Percentiles rank a stretch among this genome's conserved stretches.
Conservation (phyloP, 148 eudicot species). For the Gaultheria prostrata region DNA sequence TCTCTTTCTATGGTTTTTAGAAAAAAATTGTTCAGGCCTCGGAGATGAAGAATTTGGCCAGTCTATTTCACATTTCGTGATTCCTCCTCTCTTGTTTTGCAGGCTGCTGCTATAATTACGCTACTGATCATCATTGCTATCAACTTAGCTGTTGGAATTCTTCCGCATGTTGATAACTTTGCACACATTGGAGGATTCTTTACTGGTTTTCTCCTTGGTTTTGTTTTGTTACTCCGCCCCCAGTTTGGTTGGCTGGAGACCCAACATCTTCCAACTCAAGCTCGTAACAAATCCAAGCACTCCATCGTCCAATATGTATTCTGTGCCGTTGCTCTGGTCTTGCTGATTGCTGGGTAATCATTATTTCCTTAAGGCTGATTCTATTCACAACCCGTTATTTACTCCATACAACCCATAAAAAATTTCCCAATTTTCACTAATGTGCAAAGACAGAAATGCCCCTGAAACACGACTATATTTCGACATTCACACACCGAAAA, state of each 20-base stretch:
- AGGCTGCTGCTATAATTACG: constrained; percentile 81
- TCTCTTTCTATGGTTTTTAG: not conserved
- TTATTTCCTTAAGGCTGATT: not conserved
- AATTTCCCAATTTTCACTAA: no score
- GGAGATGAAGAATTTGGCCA: not conserved
- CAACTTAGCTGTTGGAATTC: constrained; percentile 78
- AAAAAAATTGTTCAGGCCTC: not conserved
- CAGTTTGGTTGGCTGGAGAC: constrained; percentile 73
- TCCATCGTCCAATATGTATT: constrained; percentile 51
- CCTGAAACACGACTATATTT: no score
- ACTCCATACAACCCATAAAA: no score
- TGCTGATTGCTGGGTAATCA: constrained; percentile 68
- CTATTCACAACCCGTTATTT: no score
- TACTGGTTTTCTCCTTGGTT: constrained; percentile 78
- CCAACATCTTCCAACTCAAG: constrained; percentile 54
- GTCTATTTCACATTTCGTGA: not conserved
- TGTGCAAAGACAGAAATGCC: no score
- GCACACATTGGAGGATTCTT: constrained; percentile 90
- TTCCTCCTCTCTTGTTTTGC: constrained; percentile 19
- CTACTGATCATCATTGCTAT: constrained; percentile 64
- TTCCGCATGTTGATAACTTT: constrained; percentile 88
- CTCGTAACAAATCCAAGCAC: constrained; percentile 60
- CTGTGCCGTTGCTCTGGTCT: constrained; percentile 39
- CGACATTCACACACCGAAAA: no score
- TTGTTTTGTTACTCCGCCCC: constrained; percentile 67